Evolutionary conservation across 2,329 filamentous ascomycete genomes (phyloP).

Genomic region (Trichoderma afroharzianum): DNA sequence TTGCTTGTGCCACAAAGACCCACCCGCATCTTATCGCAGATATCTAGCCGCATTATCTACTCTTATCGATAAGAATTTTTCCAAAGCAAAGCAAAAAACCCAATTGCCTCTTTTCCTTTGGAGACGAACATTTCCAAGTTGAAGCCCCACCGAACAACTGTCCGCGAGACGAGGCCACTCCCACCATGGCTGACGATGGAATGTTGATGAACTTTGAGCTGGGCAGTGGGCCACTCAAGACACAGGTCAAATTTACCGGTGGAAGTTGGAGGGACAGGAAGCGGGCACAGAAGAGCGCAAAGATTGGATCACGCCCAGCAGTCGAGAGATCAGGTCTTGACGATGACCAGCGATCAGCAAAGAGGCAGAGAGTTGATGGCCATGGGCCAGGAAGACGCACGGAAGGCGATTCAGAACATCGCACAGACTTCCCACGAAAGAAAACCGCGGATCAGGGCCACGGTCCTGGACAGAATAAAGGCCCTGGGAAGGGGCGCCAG

Average conservation of each 20-base stretch:
- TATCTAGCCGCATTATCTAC: not conserved
- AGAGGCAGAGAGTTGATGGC: conserved; percentile 43
- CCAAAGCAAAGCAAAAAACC: not conserved
- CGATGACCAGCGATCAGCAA: conserved; percentile 36
- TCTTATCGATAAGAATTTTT: conserved; percentile 14
- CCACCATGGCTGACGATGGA: conserved; percentile 83
- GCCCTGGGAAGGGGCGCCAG: conserved; percentile 39
- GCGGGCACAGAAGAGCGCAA: conserved; percentile 51
- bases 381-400: conserved; percentile 20
- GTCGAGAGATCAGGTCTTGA: conserved; percentile 25
- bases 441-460: not conserved
- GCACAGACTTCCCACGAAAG: not conserved
- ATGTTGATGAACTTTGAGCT: conserved; percentile 92
- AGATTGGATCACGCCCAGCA: conserved; percentile 23
- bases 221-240: conserved; percentile 60
- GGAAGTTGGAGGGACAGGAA: conserved; percentile 91
- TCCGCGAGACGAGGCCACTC: not conserved
- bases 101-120: not conserved
- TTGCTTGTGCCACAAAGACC: not conserved
- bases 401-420: conserved; percentile 4
- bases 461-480: conserved; percentile 13
- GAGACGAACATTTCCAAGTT: not conserved
- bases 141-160: conserved; percentile 13
- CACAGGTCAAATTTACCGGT: conserved; percentile 69
- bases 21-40: not conserved